Conservation (phyloP, 2,329 filamentous ascomycete species). For the Pseudogymnoascus sp. region DNA sequence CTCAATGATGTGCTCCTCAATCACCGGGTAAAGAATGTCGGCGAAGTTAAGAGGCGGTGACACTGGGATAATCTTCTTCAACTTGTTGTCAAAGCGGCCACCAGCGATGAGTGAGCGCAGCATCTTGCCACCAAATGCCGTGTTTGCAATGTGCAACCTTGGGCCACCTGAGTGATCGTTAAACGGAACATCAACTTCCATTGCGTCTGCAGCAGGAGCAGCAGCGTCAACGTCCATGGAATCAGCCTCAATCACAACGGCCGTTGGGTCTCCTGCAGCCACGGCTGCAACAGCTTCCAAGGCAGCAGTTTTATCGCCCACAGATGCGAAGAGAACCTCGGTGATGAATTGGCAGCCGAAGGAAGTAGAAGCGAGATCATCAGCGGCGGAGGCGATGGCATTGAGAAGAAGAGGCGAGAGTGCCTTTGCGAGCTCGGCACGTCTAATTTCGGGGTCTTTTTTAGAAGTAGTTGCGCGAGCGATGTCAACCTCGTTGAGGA, state of each 20-base stretch:
- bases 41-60: slow-evolving; percentile 76
- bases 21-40: slow-evolving; percentile 70
- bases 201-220: slow-evolving; percentile 10
- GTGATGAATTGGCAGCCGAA: slow-evolving; percentile 83
- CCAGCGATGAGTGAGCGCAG: slow-evolving; percentile 87
- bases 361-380: slow-evolving; percentile 61
- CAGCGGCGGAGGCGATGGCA: slow-evolving; percentile 60
- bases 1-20: slow-evolving; percentile 63
- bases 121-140: slow-evolving; percentile 66
- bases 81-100: slow-evolving; percentile 70
- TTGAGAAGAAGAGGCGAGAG: slow-evolving; percentile 69
- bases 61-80: slow-evolving; percentile 61
- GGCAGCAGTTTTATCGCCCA: slow-evolving; percentile 69
- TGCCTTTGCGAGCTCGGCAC: slow-evolving; percentile 66
- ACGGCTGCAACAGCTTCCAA: slow-evolving; percentile 61
- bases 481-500: slow-evolving; percentile 69
- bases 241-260: slow-evolving; percentile 25
- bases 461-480: slow-evolving; percentile 82
- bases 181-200: not conserved
- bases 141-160: slow-evolving; percentile 50
- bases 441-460: slow-evolving; percentile 72
- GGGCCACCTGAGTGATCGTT: slow-evolving; percentile 24
- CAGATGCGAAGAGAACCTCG: slow-evolving; percentile 69
- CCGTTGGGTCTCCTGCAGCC: slow-evolving; percentile 48
- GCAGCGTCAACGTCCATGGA: slow-evolving; percentile 31